These are phyloP conservation scores for Suhomyces faveliae DNA, from an alignment of 805 yeast species.

Conservation along the genomic window DNA sequence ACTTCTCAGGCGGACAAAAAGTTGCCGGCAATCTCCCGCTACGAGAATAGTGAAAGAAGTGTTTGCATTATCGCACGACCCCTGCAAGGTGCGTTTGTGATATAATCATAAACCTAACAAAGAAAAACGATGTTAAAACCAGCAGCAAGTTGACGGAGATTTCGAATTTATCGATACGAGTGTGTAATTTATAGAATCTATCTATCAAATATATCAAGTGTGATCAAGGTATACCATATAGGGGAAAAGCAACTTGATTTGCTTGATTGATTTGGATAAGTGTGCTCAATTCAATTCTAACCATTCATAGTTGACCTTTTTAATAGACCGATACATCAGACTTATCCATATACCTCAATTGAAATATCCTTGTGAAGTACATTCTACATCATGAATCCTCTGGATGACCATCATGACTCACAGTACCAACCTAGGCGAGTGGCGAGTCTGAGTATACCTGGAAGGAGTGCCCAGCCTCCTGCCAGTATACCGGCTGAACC, in stretches of 20 bases:
- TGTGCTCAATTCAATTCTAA: not conserved
- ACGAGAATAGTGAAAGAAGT: not conserved
- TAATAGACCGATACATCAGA: not conserved
- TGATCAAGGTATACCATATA: not conserved
- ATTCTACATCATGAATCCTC: constrained; percentile 5
- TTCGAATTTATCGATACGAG: not conserved
- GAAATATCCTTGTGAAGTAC: not conserved
- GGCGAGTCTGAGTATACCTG: constrained; percentile 3
- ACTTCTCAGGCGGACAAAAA: not conserved
- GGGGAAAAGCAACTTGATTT: not conserved
- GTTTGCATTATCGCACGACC: constrained; percentile 4
- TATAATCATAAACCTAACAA: constrained; percentile 1
- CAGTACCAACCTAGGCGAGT: constrained; percentile 8
- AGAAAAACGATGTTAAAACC: constrained; percentile 2
- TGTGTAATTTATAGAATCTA: constrained; percentile 1
- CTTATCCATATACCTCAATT: not conserved
- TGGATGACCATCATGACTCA: constrained; percentile 1
- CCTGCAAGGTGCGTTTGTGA: not conserved
- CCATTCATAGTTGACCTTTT: not conserved
- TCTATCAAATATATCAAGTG: not conserved
- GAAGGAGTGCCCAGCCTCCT: constrained; percentile 2
- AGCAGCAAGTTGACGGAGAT: constrained; percentile 6
- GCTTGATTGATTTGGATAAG: not conserved
- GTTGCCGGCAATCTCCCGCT: not conserved
- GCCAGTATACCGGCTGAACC: not conserved